A percentile compares a stretch with the other conserved stretches of the same genome.
Evolutionary conservation across 2,329 filamentous ascomycete species (phyloP).

Genomic region (Exophiala sp.): DNA sequence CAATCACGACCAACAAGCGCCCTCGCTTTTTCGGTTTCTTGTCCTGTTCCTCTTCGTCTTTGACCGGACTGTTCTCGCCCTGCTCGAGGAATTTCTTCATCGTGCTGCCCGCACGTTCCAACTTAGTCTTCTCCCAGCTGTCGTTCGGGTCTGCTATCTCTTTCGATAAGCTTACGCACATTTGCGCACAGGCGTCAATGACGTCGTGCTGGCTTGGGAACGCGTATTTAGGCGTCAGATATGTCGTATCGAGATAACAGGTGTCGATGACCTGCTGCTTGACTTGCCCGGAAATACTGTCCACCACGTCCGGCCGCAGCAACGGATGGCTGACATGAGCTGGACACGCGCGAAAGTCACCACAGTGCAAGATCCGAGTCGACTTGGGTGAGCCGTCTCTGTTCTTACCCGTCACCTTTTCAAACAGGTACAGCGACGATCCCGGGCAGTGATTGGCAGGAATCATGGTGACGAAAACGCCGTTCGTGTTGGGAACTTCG

Average conservation of each 20-base stretch:
- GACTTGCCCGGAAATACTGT: conserved; percentile 66
- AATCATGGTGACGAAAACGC: conserved; percentile 88
- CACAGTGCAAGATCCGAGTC: conserved; percentile 88
- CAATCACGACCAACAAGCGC: conserved; percentile 83
- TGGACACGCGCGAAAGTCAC: conserved; percentile 88
- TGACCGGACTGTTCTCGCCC: conserved; percentile 37
- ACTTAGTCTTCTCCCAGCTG: conserved; percentile 56
- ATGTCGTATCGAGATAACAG: conserved; percentile 96
- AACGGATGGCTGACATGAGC: conserved; percentile 79
- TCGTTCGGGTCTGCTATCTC: conserved; percentile 58
- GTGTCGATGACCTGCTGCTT: conserved; percentile 86
- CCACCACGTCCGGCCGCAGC: conserved; percentile 69
- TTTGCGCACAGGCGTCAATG: conserved; percentile 78
- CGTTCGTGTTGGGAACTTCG: conserved; percentile 76
- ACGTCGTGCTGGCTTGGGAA: conserved; percentile 89
- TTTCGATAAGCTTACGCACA: conserved; percentile 75
- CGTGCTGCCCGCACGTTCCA: conserved; percentile 52
- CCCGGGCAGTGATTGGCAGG: conserved; percentile 95
- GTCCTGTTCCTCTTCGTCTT: conserved; percentile 30
- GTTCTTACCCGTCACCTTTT: conserved; percentile 67
- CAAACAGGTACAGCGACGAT: conserved; percentile 88
- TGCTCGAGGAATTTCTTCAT: conserved; percentile 62
- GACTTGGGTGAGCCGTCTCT: conserved; percentile 50
- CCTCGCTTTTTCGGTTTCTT: conserved; percentile 45
- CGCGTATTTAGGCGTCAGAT: conserved; percentile 90